Evolutionary conservation across 176 grass and related monocot species (phyloP), one percentile per base, ranked within the genome.

Genomic region (Carex myosuroides): DNA sequence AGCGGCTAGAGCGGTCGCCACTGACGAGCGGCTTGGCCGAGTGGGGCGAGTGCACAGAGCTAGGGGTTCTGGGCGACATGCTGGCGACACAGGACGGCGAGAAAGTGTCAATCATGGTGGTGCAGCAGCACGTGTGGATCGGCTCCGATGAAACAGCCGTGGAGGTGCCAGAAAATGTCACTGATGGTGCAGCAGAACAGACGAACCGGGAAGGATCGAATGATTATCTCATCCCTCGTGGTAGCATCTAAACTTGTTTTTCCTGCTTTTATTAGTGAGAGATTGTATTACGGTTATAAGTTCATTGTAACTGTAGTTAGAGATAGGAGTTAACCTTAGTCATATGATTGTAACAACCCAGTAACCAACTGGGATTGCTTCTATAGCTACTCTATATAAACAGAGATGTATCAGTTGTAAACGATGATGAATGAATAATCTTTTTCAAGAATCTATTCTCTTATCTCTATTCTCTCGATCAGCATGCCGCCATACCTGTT

Each of bases 1-100:
- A 87, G 68, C 80, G 68, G 0, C 20, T 42, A 18, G 86, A 87
- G 20, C 71, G 4, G 20, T 87, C 79, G 6, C 64, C 67, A 22
- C 33, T 66, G 59, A 83, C 79, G 2, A 83, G 65, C 5, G 79
- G 86, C 44, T 37, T 87, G 57, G 71, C 21, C 2, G 71, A 53
- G 41, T 75, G 71, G 71, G 26, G 71, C 6, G 71, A 75, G 71
- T 54, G 71, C 71, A 75, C 71, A 26, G 71, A 75, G 44, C 21
- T 75, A 48, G 71, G 71, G 21, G 12, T 75, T 29, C 46, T 75
- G 8, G 71, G 71, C 13, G 71, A 75, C 71, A 75, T 75, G 71
- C 44, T 75, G 21, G 71, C 12, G 6, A 11, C 20, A 75, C 46
- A 50, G 20, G 71, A 75, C 0, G 71, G 42, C 3, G 71, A 75